phyloP scores from a whole-genome alignment of 768 basidiomycete genomes.

The Sistotremastrum niveocremeum region DNA sequence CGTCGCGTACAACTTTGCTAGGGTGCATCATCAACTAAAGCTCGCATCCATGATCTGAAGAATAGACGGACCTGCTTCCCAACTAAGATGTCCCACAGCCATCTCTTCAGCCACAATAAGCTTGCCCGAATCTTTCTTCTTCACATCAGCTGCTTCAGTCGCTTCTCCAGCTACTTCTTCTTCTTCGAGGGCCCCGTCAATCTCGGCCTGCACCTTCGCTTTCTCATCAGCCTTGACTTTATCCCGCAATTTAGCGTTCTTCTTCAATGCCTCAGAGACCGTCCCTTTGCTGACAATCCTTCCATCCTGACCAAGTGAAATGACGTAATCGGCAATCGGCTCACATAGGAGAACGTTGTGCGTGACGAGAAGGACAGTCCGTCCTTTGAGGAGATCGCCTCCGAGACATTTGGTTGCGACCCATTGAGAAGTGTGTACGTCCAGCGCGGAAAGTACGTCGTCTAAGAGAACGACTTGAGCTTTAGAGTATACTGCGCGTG shows the following conservation, averaged over 20 bases:
- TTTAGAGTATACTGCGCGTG: slow-evolving; percentile 24
- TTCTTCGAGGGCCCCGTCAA: slow-evolving; percentile 5
- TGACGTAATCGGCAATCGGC: not conserved
- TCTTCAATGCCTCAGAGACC: slow-evolving; percentile 8
- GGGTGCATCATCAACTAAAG: not conserved
- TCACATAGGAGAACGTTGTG: not conserved
- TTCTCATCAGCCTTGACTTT: slow-evolving; percentile 4
- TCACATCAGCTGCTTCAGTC: slow-evolving; percentile 2
- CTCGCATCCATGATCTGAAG: not conserved
- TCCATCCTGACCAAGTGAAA: slow-evolving; percentile 8
- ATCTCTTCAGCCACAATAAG: slow-evolving; percentile 14
- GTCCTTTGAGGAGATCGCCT: slow-evolving; percentile 21
- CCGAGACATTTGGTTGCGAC: slow-evolving; percentile 26
- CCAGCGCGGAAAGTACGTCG: slow-evolving; percentile 27
- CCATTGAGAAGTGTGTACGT: slow-evolving; percentile 27
- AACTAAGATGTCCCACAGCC: slow-evolving; percentile 6
- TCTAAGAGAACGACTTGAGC: slow-evolving; percentile 24
- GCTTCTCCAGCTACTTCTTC: too few species aligned
- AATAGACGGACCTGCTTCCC: not conserved
- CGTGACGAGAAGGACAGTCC: slow-evolving; percentile 23
- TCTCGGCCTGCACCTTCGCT: slow-evolving; percentile 3
- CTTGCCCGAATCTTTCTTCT: slow-evolving; percentile 8
- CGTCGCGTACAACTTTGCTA: slow-evolving; percentile 3
- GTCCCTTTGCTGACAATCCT: slow-evolving; percentile 8
- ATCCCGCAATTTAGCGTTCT: slow-evolving; percentile 4